Evolutionary conservation across 208 protist genomes (phyloP), one percentile per base, ranked within the genome.

Genomic region (Leishmania major): DNA sequence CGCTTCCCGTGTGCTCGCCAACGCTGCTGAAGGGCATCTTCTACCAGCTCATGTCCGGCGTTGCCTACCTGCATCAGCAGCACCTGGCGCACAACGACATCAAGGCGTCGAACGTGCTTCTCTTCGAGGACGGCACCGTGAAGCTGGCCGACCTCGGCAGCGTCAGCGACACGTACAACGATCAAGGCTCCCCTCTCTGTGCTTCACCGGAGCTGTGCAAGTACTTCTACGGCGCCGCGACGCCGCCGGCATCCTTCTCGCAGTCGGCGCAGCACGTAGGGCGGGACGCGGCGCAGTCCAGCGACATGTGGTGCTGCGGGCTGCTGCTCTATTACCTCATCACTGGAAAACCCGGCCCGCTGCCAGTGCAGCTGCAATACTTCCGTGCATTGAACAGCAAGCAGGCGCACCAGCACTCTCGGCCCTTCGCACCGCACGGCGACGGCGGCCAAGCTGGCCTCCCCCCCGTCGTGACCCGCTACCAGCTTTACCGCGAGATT

Each of bases 301-400:
- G 92, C 45, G 94, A 97, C 79, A 95, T 97, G 90, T 97, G 94
- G 93, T 90, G 89, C 66, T 95, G 91, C 73, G 94, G 94, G 1
- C 78, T 95, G 15, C 77, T 95, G 31, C 72, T 97, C 5, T 97
- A 96, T 80, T 90, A 91, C 78, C 86, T 97, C 79, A 86, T 97
- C 37, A 94, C 91, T 0, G 93, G 93, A 10, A 85, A 82, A 31
- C 79, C 85, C 0, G 91, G 91, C 2, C 91, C 91, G 47, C 75
- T 94, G 66, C 82, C 77, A 5, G 88, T 90, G 59, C 91, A 94
- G 47, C 7, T 79, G 10, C 79, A 72, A n/a, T 92, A 92, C 81
- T 87, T 86, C 40, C 75, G 83, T 19, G 47, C 86, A 0, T 77
- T 85, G 37, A 72, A 89, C 82, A 72, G 64, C 49, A 62, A 79